Evolutionary conservation across 768 basidiomycete species (phyloP).

Genomic region (Suillus decipiens): DNA sequence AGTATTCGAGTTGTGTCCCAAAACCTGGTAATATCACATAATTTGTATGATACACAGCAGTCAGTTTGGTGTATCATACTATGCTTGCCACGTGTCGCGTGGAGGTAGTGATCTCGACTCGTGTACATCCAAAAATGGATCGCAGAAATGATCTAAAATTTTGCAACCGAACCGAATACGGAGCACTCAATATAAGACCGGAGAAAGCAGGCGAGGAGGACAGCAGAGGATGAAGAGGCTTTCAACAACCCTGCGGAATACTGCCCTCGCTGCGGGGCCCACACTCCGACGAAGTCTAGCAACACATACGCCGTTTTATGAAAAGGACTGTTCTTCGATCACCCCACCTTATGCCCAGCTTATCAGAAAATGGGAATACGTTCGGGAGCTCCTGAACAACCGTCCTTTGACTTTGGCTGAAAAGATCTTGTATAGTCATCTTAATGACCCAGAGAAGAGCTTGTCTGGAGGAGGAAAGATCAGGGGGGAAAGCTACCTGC

Average conservation of each 20-base stretch:
- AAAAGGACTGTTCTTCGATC: conserved; percentile 69
- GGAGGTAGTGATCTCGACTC: too few relatives aligned
- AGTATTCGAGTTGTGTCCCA: too few relatives aligned
- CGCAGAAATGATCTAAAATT: too few relatives aligned
- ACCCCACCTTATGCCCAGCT: conserved; percentile 83
- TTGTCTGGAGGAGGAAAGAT: conserved; percentile 66
- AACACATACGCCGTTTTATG: conserved; percentile 41
- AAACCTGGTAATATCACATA: too few relatives aligned
- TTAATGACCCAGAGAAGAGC: conserved; percentile 74
- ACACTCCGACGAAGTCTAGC: conserved; percentile 37
- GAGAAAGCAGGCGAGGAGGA: background rate
- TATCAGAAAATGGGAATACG: conserved; percentile 66
- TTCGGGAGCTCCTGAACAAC: conserved; percentile 65
- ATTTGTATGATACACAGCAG: too few relatives aligned
- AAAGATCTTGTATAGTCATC: conserved; percentile 95
- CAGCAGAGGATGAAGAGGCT: conserved; percentile 20
- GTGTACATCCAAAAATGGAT: too few relatives aligned
- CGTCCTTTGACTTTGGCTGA: conserved; percentile 92
- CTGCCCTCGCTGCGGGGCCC: conserved; percentile 14
- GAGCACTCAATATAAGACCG: background rate
- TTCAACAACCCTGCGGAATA: conserved; percentile 21
- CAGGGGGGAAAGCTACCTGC: conserved; percentile 87
- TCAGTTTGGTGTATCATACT: too few relatives aligned
- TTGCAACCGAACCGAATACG: conserved; percentile 2
- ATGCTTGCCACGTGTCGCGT: too few relatives aligned